Base-by-base conservation (phyloP, 305 asterid species). In the Lippia alba region DNA sequence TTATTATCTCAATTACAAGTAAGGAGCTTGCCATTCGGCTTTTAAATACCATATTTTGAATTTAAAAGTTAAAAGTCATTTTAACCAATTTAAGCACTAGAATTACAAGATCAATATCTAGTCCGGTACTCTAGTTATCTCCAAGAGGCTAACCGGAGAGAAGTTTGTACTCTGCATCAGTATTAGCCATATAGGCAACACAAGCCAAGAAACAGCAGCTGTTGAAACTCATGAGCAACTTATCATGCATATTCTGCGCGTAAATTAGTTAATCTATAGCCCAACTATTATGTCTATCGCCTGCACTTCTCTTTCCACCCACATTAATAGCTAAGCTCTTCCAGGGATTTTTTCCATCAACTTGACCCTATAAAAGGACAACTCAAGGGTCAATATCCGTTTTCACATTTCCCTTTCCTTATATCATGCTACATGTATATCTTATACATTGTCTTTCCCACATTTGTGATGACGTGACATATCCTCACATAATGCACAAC, bases 401-500 rank as follows among this genome's bases (percentile, higher is more conserved):
- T 66, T 48, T 71, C 48, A 15, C 36, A 56, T 58, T 58, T 50
- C 61, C 54, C 58, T 30, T 49, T 20, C n/a, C 41, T 58, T 56
- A 61, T 14, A 51, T 32, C 61, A 73, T 3, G 61, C 46, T 72
- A 66, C 41, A 34, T 58, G 39, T 61, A 20, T 46, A 39, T 18
- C 7, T 24, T 20, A 56, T 45, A 12, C 19, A 5, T 55, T 24
- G 3, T 19, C 45, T 58, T 39, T 66, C 45, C 41, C 19, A 53
- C 39, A 34, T 64, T 32, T 66, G 30, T 54, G 30, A 65, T 32
- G 69, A 30, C 46, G 36, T 53, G 14, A 17, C 30, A 24, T 18
- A 64, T 41, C 55, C 80, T 50, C 70, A 57, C 12, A 70, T 45
- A 40, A 24, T 64, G 69, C 70, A 44, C 54, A 12, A 5, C 40